Conservation (phyloP, 148 eudicot species). For the Fagopyrum homotropicum region DNA sequence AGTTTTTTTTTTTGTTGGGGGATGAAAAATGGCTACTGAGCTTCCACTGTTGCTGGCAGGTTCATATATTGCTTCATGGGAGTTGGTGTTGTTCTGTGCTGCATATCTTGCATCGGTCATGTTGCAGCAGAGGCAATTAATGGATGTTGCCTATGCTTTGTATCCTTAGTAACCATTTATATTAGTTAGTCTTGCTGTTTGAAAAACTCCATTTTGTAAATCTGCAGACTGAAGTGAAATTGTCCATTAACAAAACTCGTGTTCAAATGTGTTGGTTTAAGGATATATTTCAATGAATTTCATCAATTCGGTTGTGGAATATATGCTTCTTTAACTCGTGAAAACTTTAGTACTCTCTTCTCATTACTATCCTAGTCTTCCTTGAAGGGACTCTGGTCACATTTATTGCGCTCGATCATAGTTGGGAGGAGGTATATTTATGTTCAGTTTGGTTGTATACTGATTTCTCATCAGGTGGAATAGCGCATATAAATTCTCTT, state of each 20-base stretch:
- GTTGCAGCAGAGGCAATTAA: conserved; percentile 75
- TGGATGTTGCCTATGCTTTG: conserved; percentile 79
- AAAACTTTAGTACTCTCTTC: conserved; percentile 44
- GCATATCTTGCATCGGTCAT: conserved; percentile 62
- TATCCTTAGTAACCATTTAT: conserved; percentile 36
- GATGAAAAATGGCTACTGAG: background rate
- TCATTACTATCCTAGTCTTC: conserved; percentile 37
- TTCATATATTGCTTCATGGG: conserved; percentile 66
- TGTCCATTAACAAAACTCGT: background rate
- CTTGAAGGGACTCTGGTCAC: conserved; percentile 57
- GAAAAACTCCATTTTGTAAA: background rate
- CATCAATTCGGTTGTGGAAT: background rate
- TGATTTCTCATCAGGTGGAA: background rate
- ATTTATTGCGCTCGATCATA: conserved; percentile 54
- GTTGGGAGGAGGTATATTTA: conserved; percentile 58
- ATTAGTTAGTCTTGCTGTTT: background rate
- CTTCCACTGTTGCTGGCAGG: conserved; percentile 36
- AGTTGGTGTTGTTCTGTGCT: conserved; percentile 49
- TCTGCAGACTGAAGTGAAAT: background rate
- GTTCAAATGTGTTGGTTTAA: background rate
- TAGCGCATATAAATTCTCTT: background rate
- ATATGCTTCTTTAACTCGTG: conserved; percentile 28
- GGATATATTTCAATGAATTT: background rate
- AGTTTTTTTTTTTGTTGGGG: background rate
- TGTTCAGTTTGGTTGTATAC: background rate